Base-by-base conservation (phyloP, 805 yeast species). In the Yamadazyma insecticola region DNA sequence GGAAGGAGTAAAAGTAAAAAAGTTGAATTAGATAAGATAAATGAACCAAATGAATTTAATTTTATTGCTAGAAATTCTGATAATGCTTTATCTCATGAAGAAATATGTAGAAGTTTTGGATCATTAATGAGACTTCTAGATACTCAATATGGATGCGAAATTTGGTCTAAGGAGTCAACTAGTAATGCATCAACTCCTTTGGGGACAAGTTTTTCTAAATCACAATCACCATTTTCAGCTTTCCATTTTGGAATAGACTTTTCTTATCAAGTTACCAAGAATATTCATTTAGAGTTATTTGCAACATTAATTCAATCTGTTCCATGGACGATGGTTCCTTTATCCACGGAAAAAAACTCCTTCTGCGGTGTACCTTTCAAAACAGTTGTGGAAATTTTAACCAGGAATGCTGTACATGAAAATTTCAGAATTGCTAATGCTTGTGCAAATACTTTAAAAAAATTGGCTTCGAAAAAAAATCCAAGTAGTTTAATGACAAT, bases 331-430 rank as follows among this genome's bases (percentile, higher is more conserved):
- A 47, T 63, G 44, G 60, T 53, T 4, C 57, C 65, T 5, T 30
- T 54, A 17, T 29, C 48, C 1, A 47, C 39, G 6, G 60, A 57
- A 18, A 43, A 41, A n/a, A 65, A 60, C 25, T 54, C 67, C 3
- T 50, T 62, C 29, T 52, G 56, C 22, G 70, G 62, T 15, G 65
- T 79, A 2, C 72, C 77, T 8, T 78, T 79, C 46, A 70, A 81
- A 35, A 70, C 74, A 19, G 61, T 81, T 2, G 74, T 89, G 16
- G 97, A 90, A 36, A 62, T 87, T 3, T 60, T 92, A 11, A 78
- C 89, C 24, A 68, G 86, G 35, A 87, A 88, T 49, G 74, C 86
- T 3, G 75, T 81, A 1, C 95, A 88, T 53, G 64, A 70, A 2
- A 79, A 80, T 40, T 57, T 56, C 4, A 60, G 69, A n/a, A 76